Evolutionary conservation across 225 moss, liverwort and hornwort species (phyloP).

Genomic region (Rhytidiadelphus loreus): DNA sequence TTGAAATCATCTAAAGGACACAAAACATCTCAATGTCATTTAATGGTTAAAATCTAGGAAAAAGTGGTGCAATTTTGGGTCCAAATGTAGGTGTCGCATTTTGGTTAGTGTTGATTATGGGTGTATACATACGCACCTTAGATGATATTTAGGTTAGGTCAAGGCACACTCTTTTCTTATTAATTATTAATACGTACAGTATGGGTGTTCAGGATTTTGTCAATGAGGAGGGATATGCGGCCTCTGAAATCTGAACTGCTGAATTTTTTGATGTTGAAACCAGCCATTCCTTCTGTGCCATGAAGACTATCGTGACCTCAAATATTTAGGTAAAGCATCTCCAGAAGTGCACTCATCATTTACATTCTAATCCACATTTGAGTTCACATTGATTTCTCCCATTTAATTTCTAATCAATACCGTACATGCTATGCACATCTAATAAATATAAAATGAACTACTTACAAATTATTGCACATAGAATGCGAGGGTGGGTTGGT

Average conservation of each 20-base stretch:
- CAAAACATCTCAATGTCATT: too few relatives aligned
- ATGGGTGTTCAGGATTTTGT: background rate
- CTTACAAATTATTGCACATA: background rate
- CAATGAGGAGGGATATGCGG: rapidly evolving
- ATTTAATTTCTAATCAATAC: too few relatives aligned
- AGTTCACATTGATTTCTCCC: too few relatives aligned
- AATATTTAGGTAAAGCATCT: background rate
- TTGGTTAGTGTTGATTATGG: background rate
- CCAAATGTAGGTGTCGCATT: background rate
- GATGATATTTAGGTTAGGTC: background rate
- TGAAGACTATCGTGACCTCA: background rate
- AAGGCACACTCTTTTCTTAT: background rate
- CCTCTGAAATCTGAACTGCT: background rate
- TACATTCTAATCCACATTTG: background rate
- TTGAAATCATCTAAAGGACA: background rate
- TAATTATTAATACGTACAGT: background rate
- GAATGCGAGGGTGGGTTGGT: background rate
- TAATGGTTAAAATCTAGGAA: background rate
- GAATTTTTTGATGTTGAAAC: background rate
- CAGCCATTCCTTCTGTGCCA: too few relatives aligned
- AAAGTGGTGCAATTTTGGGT: background rate
- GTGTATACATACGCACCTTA: too few relatives aligned
- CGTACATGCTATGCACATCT: background rate
- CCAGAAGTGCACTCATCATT: too few relatives aligned
- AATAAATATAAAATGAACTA: background rate